Evolutionary conservation across 1,284 basidiomycete species (phyloP), one percentile per base, ranked within the genome.

Genomic region (Sporisorium sorghi): DNA sequence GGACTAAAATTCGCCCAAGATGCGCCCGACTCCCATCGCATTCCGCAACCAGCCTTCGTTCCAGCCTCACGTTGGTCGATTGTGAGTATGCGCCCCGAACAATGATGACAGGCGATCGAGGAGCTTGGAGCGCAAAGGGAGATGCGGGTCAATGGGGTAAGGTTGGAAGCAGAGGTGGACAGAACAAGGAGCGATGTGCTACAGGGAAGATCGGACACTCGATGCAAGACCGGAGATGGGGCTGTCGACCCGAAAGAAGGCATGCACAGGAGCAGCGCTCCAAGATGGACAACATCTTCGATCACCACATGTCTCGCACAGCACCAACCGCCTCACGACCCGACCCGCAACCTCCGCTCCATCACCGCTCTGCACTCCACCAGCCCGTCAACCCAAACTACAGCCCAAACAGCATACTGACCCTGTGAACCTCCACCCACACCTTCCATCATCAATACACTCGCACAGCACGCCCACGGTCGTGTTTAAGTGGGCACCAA

Each of bases 51-150:
- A 79, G 71, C 78, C 78, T 46, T 37, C 60, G 37, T 81, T 81
- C 74, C 77, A 81, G 64, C 78, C 80, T 21, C 78, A 79, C 60
- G 64, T 80, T 49, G 73, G 69, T 44, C 61, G 74, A 60, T 70
- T 81, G 69, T 70, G 79, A 80, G 80, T 80, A 26, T 28, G 30
- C 47, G 12, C 23, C n/a, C n/a, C 43, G 14, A 40, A 47, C 44
- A 30, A 9, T 30, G n/a, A 5, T 2, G 40, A 7, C 19, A 7
- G 15, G 21, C 33, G 19, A 32, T 21, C n/a, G n/a, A n/a, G 19
- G 33, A 17, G 47, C 14, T 33, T 33, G 28, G 26, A 37, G 35
- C 2, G 5, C 3, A 17, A 17, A 5, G 15, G 8, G 4, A 10
- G 19, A 23, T 33, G 21, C n/a, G n/a, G n/a, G n/a, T 30, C 28